Base-by-base conservation (phyloP, 1,284 basidiomycete species). In the Erythrobasidium hasegawianum region DNA sequence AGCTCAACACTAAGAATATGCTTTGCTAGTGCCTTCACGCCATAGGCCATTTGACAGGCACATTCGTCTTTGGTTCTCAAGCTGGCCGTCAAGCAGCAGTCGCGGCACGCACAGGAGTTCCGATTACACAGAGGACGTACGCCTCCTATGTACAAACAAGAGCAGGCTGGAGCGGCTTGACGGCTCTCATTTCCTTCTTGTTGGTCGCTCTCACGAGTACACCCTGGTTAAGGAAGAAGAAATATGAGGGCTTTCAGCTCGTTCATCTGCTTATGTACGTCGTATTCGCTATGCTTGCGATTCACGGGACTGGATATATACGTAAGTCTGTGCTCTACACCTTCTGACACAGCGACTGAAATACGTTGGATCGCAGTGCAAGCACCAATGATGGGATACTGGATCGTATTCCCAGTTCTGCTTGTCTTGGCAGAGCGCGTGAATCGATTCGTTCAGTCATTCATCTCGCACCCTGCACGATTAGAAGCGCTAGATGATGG, bases 401-500 rank as follows among this genome's bases (percentile, higher is more conserved):
- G 59, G 59, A 49, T 61, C 20, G 39, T 43, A 13, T 20, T 43
- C 16, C 59, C 59, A 1, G 59, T 54, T 2, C 1, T 61, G 14
- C 43, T 8, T 10, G 61, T 64, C 5, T 40, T 57, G 1, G 1
- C 27, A 10, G 61, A 64, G 18, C 39, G 61, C 14, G 29, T 39
- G 5, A 38, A 29, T 49, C 61, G 61, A 14, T n/a, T 64, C 13
- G 52, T 20, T 11, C 54, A 47, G 13, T 54, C 61, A 8, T 64
- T 64, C 40, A 39, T 56, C 43, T 38, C 18, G 14, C 61, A 64
- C 11, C 29, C 24, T 8, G 61, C 61, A 16, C 52, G 53, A 22
- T 26, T 64, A 45, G 53, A 64, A 50, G 61, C 61, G 11, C 33
- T 64, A 10, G 53, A 57, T 39, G 61, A 55, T n/a, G 59, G 59